These are phyloP conservation scores for Rusavskia elegans DNA, from an alignment of 495 filamentous ascomycete species.

Conservation along the genomic window DNA sequence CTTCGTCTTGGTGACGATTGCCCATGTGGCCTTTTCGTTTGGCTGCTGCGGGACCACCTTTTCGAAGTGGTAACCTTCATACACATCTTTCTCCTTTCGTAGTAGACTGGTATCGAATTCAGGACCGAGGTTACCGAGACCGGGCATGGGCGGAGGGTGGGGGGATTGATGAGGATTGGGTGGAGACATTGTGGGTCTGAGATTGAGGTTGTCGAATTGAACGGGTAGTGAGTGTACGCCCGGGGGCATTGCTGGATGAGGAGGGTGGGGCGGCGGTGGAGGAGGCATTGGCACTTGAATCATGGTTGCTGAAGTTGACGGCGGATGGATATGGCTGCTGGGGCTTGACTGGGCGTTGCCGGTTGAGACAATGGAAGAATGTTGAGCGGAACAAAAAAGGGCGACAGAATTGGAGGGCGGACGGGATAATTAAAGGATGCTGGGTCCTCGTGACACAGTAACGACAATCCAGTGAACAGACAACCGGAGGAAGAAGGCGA, in stretches of 20 bases:
- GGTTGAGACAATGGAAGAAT: not conserved
- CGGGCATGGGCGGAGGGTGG: not conserved
- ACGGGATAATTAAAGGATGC: not conserved
- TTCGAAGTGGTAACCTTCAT: constrained; percentile 1
- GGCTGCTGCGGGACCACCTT: not conserved
- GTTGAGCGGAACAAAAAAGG: not conserved
- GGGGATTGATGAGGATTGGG: not conserved
- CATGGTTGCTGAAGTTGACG: not conserved
- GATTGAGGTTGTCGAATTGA: not conserved
- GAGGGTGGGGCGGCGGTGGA: not conserved
- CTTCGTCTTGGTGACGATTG: not conserved
- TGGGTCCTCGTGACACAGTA: not conserved
- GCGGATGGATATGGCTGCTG: too few species aligned
- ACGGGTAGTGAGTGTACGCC: not conserved
- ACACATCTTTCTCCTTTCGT: not conserved
- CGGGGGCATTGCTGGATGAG: not conserved
- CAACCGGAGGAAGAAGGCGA: not conserved
- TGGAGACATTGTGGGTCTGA: not conserved
- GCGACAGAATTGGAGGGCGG: not conserved
- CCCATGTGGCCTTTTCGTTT: constrained; percentile 5
- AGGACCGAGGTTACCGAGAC: not conserved
- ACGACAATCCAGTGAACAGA: not conserved
- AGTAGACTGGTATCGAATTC: not conserved
- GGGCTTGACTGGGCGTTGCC: not conserved
- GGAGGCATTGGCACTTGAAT: not conserved